A percentile compares a stretch with the other conserved stretches of the same genome.
phyloP scores from a whole-genome alignment of 768 basidiomycete genomes.

The Trametes maxima region DNA sequence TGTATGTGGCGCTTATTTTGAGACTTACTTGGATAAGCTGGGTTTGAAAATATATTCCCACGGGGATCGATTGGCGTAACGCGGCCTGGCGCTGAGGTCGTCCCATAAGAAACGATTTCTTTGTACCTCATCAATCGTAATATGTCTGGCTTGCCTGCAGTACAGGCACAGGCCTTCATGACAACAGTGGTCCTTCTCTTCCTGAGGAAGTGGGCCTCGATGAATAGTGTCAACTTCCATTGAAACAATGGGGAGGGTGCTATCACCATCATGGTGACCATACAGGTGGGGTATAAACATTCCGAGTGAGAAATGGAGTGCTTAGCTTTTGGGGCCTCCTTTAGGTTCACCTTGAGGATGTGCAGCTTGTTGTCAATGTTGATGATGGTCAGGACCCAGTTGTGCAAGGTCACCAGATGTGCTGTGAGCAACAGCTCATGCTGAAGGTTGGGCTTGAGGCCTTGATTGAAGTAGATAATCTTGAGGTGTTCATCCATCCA shows the following conservation, averaged over 20 bases:
- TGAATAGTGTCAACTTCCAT: slow-evolving; percentile 13
- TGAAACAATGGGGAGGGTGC: not conserved
- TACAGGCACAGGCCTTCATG: slow-evolving; percentile 38
- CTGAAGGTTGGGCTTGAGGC: slow-evolving; percentile 35
- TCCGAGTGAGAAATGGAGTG: not conserved
- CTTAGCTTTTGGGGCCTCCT: not conserved
- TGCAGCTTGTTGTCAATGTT: slow-evolving; percentile 16
- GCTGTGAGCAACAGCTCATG: slow-evolving; percentile 14
- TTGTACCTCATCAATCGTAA: too few relatives aligned
- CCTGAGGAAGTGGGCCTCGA: not conserved
- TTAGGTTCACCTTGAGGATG: not conserved
- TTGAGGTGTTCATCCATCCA: slow-evolving; percentile 35
- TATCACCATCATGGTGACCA: not conserved
- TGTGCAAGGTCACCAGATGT: not conserved
- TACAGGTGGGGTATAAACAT: not conserved
- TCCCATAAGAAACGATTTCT: too few relatives aligned
- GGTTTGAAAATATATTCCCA: too few relatives aligned
- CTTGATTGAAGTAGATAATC: slow-evolving; percentile 35
- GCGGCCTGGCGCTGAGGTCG: too few relatives aligned
- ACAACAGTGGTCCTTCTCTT: slow-evolving; percentile 30
- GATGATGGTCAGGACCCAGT: not conserved
- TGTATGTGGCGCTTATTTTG: too few relatives aligned
- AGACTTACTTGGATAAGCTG: too few relatives aligned
- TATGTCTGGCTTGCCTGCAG: slow-evolving; percentile 37
- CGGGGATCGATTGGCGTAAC: too few relatives aligned